Evolutionary conservation across 164 flowering plant genomes (phyloP), one percentile per base, ranked within the genome.

Genomic region (Stephania yunnanensis): DNA sequence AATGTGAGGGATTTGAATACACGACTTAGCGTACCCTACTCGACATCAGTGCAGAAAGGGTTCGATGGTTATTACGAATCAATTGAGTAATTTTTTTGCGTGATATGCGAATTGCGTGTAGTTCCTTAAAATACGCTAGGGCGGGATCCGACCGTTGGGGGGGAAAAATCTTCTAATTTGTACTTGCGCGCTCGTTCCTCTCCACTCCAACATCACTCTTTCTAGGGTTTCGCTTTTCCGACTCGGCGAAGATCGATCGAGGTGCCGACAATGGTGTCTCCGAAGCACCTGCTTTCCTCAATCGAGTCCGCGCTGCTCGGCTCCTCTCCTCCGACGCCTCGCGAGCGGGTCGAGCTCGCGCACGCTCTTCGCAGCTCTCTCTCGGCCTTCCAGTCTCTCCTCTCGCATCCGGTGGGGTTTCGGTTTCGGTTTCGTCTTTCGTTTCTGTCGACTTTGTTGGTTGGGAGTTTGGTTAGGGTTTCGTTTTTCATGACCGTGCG

Each of bases 291-390:
- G 7, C 87, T 94, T 52, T 78, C 91, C 36, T 81, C 83, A 3
- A 75, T 90, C 71, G 98, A 90, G 71, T 81, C 92, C 12, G 48
- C 89, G 2, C 85, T 94, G 4, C 89, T 91, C 29, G 83, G 87
- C 10, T 76, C 91, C 13, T 78, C 91, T 15, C 86, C 91, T 70
- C 97, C 95, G 19, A 76, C 97, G 9, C 92, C 99, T 15, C 78
- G 86, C 5, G 87, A 94, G 79, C 79, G 97, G 61, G 79, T 92
- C 61, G 97, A 94, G 83, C 96, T 94, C 58, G 71, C 89, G 78
- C 97, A 92, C 88, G 89, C 92, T 78, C 76, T 94, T 73, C 95
- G 95, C 29, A 80, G 70, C 69, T 87, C 91, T 76, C 83, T 83
- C 44, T 76, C 92, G 12, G 77, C 91, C 29, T 78, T 92, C 73